These are phyloP conservation scores for Aspergillus fischeri DNA, from an alignment of 2,329 filamentous ascomycete genomes.

Conservation along the genomic window DNA sequence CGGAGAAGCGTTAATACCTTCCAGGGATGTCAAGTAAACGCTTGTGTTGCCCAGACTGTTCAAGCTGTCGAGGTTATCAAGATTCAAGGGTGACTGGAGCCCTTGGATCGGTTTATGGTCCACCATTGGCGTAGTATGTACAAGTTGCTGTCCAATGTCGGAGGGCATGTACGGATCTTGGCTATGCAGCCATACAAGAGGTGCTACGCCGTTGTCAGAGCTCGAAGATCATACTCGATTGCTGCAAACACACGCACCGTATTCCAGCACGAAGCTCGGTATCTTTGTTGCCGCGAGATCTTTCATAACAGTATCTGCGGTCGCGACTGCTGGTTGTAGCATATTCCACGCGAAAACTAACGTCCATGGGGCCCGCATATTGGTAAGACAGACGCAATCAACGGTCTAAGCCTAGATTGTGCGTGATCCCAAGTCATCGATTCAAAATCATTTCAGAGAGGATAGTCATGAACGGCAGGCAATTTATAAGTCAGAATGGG, in stretches of 20 bases:
- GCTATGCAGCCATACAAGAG: constrained; percentile 49
- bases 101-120: constrained; percentile 39
- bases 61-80: constrained; percentile 47
- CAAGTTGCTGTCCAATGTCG: constrained; percentile 45
- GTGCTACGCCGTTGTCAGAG: constrained; percentile 35
- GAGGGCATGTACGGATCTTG: constrained; percentile 49
- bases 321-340: background rate
- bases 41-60: constrained; percentile 44
- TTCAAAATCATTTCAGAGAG: background rate
- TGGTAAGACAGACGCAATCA: background rate
- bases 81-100: constrained; percentile 38
- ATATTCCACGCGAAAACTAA: background rate
- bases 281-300: constrained; percentile 23
- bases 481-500: background rate
- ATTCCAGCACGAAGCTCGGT: constrained; percentile 43
- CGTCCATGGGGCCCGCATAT: background rate
- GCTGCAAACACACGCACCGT: constrained; percentile 32
- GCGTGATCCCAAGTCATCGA: background rate
- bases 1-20: constrained; percentile 42
- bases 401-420: background rate
- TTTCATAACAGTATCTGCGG: background rate
- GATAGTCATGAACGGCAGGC: background rate
- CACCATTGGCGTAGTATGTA: constrained; percentile 44
- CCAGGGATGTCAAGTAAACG: constrained; percentile 48
- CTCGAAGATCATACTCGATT: background rate